Evolutionary conservation across 768 basidiomycete genomes (phyloP).

Genomic region (Collybia sp.): DNA sequence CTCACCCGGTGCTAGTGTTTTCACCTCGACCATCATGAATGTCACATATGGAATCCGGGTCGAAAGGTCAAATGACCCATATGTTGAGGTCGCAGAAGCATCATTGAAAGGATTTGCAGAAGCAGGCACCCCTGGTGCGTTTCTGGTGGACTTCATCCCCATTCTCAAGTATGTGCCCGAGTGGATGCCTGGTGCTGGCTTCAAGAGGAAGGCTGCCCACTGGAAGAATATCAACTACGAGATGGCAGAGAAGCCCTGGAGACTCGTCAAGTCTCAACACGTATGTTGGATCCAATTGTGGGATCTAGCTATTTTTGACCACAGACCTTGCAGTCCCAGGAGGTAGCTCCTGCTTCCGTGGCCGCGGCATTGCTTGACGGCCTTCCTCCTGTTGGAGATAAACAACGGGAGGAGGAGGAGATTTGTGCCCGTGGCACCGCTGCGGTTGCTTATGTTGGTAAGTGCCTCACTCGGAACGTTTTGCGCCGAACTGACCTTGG

Average conservation of each 20-base stretch:
- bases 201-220: conserved; percentile 41
- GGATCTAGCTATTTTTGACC: no score
- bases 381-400: neutral
- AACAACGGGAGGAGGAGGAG: conserved; percentile 2
- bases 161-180: conserved; percentile 37
- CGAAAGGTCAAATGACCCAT: conserved; percentile 31
- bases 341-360: neutral
- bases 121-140: conserved; percentile 37
- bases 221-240: conserved; percentile 26
- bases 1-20: no score
- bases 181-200: conserved; percentile 56
- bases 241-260: conserved; percentile 9
- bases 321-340: neutral
- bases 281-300: no score
- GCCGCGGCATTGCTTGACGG: conserved; percentile 1
- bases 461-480: neutral
- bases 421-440: conserved; percentile 7
- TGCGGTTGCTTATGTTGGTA: conserved; percentile 6
- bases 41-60: conserved; percentile 41
- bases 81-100: conserved; percentile 32
- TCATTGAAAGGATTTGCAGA: conserved; percentile 33
- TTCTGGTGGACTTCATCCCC: conserved; percentile 49
- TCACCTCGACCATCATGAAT: conserved; percentile 32
- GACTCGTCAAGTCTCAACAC: no score
- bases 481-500: neutral